These are phyloP conservation scores for Chaetomium sp. DNA, from an alignment of 2,329 filamentous ascomycete genomes.

Conservation along the genomic window DNA sequence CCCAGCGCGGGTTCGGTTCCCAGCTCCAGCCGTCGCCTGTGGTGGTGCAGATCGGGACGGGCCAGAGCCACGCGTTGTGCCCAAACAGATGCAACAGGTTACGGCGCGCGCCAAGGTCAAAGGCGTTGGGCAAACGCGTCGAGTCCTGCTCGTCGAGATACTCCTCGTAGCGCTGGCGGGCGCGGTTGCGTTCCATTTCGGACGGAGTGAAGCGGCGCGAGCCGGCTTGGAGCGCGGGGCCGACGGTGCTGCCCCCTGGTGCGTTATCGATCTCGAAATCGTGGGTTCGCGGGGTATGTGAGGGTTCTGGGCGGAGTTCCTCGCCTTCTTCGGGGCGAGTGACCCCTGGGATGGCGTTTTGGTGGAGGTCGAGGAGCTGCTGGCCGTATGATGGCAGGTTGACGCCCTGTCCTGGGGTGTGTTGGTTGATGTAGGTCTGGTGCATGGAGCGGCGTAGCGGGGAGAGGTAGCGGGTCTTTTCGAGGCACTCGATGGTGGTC, in stretches of 20 bases:
- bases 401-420: slow-evolving; percentile 42
- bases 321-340: slow-evolving; percentile 79
- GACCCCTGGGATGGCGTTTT: slow-evolving; percentile 72
- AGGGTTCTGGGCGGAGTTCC: slow-evolving; percentile 34
- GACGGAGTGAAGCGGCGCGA: slow-evolving; percentile 47
- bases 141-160: slow-evolving; percentile 90
- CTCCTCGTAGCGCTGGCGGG: slow-evolving; percentile 51
- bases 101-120: slow-evolving; percentile 76
- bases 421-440: slow-evolving; percentile 51
- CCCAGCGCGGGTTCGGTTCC: slow-evolving; percentile 78
- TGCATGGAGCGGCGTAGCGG: slow-evolving; percentile 68
- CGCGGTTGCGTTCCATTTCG: slow-evolving; percentile 49
- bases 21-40: slow-evolving; percentile 90
- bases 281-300: neutral
- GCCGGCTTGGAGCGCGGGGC: slow-evolving; percentile 23
- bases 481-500: slow-evolving; percentile 93
- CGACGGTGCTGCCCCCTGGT: neutral
- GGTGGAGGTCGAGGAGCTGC: slow-evolving; percentile 73
- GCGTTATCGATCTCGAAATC: slow-evolving; percentile 11
- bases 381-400: slow-evolving; percentile 58
- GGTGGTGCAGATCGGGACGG: slow-evolving; percentile 74
- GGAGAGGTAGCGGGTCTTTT: slow-evolving; percentile 90
- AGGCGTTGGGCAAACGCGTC: slow-evolving; percentile 82
- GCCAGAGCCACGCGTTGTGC: slow-evolving; percentile 64
- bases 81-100: slow-evolving; percentile 84